phyloP scores from a whole-genome alignment of 345 rosid genomes.

The Kandelia obovata region DNA sequence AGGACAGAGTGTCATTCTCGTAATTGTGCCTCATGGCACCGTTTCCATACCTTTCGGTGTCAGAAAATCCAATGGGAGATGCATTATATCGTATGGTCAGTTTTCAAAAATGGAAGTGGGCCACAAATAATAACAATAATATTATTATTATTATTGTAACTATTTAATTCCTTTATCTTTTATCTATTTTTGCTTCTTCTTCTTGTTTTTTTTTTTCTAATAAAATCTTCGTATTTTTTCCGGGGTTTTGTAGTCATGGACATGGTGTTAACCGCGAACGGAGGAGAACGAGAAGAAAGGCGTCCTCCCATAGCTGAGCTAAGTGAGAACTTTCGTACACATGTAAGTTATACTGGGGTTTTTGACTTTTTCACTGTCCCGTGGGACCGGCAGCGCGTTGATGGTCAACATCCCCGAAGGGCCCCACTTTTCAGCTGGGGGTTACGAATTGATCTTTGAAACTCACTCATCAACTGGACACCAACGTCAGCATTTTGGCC shows the following conservation, averaged over 20 bases:
- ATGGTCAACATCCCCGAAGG: constrained; percentile 26
- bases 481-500: constrained; percentile 6
- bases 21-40: constrained; percentile 30
- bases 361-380: constrained; percentile 17
- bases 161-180: too few species aligned
- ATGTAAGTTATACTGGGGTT: constrained; percentile 24
- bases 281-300: constrained; percentile 16
- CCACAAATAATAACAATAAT: constrained; percentile 15
- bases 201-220: neutral
- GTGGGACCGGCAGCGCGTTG: constrained; percentile 8
- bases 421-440: constrained; percentile 25
- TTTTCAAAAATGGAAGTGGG: constrained; percentile 34
- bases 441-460: constrained; percentile 27
- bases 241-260: neutral
- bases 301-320: constrained; percentile 5
- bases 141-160: too few species aligned
- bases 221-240: constrained; percentile 3
- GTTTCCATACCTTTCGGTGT: constrained; percentile 28
- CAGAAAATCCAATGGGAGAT: constrained; percentile 88
- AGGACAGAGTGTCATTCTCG: constrained; percentile 25
- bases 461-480: constrained; percentile 15
- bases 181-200: neutral
- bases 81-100: constrained; percentile 58
- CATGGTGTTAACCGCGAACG: neutral
- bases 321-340: constrained; percentile 22